Conservation (phyloP, 495 filamentous ascomycete genomes). For the Aspergillus leporis region DNA sequence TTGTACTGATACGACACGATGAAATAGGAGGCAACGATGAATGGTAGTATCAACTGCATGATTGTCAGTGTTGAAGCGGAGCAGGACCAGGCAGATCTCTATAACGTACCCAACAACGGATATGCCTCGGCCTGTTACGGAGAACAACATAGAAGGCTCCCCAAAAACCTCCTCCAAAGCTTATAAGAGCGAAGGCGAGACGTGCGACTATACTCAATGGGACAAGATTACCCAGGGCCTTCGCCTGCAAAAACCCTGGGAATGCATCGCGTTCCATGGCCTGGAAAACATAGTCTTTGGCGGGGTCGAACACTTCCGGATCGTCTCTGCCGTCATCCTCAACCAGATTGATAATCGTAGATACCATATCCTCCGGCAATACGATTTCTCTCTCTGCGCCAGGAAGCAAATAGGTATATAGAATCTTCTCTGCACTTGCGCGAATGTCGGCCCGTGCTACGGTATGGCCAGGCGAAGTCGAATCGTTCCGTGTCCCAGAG, state of each 20-base stretch:
- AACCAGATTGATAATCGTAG: conserved; percentile 76
- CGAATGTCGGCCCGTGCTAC: conserved; percentile 85
- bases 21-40: conserved; percentile 84
- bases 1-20: conserved; percentile 91
- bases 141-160: conserved; percentile 90
- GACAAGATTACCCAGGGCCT: conserved; percentile 92
- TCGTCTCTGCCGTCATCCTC: conserved; percentile 91
- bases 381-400: conserved; percentile 95
- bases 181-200: conserved; percentile 79
- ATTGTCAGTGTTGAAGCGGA: conserved; percentile 19
- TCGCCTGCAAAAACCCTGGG: conserved; percentile 90
- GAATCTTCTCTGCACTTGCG: conserved; percentile 93
- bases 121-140: conserved; percentile 70
- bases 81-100: background rate
- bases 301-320: conserved; percentile 93
- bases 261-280: conserved; percentile 99
- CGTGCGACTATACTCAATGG: conserved; percentile 82
- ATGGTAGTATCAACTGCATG: conserved; percentile 83
- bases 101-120: conserved; percentile 76
- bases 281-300: conserved; percentile 99
- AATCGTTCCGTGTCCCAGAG: conserved; percentile 55
- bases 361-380: conserved; percentile 80
- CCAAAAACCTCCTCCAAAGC: conserved; percentile 92
- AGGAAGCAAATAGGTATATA: conserved; percentile 91
- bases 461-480: conserved; percentile 78